Conservation (phyloP, 345 rosid genomes). For the Nasturtium officinale region DNA sequence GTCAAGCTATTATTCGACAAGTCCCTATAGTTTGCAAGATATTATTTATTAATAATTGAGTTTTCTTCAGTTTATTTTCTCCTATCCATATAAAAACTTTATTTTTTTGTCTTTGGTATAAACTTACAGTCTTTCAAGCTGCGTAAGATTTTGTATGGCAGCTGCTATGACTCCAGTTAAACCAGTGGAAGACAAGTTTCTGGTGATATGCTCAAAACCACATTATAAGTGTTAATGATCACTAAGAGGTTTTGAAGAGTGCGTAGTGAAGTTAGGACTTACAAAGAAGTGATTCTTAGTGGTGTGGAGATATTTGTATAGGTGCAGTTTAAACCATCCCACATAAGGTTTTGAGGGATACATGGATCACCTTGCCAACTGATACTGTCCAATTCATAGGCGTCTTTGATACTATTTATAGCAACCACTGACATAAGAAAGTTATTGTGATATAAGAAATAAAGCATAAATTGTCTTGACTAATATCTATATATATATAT, state of each 20-base stretch:
- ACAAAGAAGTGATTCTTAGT: conserved; percentile 25
- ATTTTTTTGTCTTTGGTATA: too few relatives aligned
- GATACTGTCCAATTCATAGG: too few relatives aligned
- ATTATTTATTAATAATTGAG: too few relatives aligned
- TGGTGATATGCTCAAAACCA: neutral
- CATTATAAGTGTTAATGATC: neutral
- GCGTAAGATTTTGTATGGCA: conserved; percentile 40
- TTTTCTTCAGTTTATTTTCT: too few relatives aligned
- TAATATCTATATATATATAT: too few relatives aligned
- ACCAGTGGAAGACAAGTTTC: conserved; percentile 51
- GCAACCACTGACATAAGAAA: conserved; percentile 42
- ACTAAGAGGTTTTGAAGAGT: neutral
- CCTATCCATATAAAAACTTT: too few relatives aligned
- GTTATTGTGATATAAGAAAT: too few relatives aligned
- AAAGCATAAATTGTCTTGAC: too few relatives aligned
- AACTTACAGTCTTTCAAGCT: too few relatives aligned
- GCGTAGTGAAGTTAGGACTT: neutral
- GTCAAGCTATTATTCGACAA: too few relatives aligned
- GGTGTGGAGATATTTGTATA: neutral
- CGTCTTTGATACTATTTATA: neutral
- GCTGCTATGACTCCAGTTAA: conserved; percentile 42
- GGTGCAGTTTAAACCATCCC: conserved; percentile 20
- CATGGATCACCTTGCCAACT: conserved; percentile 28
- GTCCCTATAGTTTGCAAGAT: too few relatives aligned
- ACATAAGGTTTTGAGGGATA: conserved; percentile 7